Percentiles rank a stretch among this genome's conserved stretches.
phyloP scores from a whole-genome alignment of 345 rosid genomes.

The Arabidopsis thaliana region TAIR10.1 NC_003076.8:5755001-5755500 shows the following conservation, averaged over 20 bases:
- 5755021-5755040: not conserved
- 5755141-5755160: not conserved
- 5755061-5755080: not conserved
- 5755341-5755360: conserved; percentile 27
- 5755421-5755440: conserved; percentile 57
- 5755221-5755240: conserved; percentile 47
- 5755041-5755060: not conserved
- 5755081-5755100: conserved; percentile 7
- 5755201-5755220: conserved; percentile 46
- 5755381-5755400: conserved; percentile 85
- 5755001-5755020: not conserved
- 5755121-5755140: not conserved
- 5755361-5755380: conserved; percentile 31
- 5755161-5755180: conserved; percentile 9
- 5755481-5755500: not conserved
- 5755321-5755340: not conserved
- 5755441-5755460: conserved; percentile 82
- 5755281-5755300: not conserved
- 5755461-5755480: conserved; percentile 58
- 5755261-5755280: conserved; percentile 16
- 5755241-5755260: conserved; percentile 28
- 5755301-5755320: not conserved
- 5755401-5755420: conserved; percentile 83
- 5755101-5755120: conserved; percentile 22
- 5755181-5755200: conserved; percentile 43